These are phyloP conservation scores for Meira nashicola DNA, from an alignment of 1,284 basidiomycete genomes.

Conservation along the genomic window DNA sequence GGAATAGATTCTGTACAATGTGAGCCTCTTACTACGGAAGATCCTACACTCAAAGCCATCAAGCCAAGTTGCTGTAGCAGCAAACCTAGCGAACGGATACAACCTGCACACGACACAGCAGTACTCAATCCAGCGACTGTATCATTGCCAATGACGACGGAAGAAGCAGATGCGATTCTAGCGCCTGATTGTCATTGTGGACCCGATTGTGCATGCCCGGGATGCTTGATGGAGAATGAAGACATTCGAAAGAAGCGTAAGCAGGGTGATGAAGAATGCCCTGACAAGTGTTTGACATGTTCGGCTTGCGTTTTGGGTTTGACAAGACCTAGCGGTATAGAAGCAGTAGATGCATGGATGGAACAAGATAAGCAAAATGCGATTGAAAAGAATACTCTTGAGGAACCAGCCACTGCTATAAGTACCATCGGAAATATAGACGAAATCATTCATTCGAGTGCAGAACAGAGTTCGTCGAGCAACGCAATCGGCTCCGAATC, in stretches of 20 bases:
- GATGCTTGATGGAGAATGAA: constrained; percentile 6
- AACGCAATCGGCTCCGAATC: too few species aligned
- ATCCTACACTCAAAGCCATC: background rate
- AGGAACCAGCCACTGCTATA: too few species aligned
- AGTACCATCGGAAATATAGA: too few species aligned
- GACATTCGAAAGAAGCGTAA: background rate
- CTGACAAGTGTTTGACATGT: constrained; percentile 7
- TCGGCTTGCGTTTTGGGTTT: constrained; percentile 4
- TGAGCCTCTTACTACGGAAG: background rate
- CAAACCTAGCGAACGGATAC: background rate
- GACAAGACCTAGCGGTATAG: constrained; percentile 7
- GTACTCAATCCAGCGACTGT: background rate
- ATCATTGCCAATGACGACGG: background rate
- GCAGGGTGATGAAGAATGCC: constrained; percentile 3
- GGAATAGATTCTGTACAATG: background rate
- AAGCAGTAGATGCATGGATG: constrained; percentile 10
- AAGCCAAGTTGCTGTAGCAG: background rate
- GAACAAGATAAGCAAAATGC: constrained; percentile 1
- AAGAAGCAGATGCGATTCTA: background rate
- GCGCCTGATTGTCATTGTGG: constrained; percentile 9
- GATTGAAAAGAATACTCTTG: background rate
- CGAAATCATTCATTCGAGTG: too few species aligned
- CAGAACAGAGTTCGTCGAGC: too few species aligned
- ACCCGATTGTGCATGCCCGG: constrained; percentile 4
- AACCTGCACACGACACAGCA: background rate